Conservation (phyloP, 352 stramenopile species). For the Phytophthora tubulina region DNA sequence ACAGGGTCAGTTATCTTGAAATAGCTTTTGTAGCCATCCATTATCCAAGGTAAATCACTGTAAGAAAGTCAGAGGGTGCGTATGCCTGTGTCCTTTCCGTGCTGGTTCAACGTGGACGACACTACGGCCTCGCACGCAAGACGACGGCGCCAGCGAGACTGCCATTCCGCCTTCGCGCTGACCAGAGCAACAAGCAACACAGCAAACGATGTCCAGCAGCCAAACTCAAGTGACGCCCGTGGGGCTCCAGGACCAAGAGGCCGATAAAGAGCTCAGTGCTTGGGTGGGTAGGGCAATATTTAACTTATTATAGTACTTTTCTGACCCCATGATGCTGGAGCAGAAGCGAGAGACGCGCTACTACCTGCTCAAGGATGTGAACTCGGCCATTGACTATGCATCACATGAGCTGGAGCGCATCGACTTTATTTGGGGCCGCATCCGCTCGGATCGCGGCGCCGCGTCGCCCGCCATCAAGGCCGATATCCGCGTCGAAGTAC, state of each 20-base stretch:
- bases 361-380: conserved; percentile 70
- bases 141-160: not conserved
- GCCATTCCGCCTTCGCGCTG: conserved; percentile 23
- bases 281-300: conserved; percentile 46
- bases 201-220: conserved; percentile 36
- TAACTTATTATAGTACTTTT: conserved; percentile 14
- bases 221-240: conserved; percentile 20
- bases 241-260: conserved; percentile 29
- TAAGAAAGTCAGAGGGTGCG: no score
- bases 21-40: not conserved
- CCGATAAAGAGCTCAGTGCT: conserved; percentile 50
- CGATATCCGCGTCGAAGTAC: conserved; percentile 77
- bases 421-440: conserved; percentile 86
- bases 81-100: not conserved
- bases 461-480: conserved; percentile 64
- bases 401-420: conserved; percentile 79
- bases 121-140: conserved; percentile 16
- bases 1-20: not conserved
- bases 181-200: conserved; percentile 7
- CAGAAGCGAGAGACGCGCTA: conserved; percentile 70
- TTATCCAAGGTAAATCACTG: not conserved
- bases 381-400: conserved; percentile 57
- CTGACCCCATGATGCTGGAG: not conserved
- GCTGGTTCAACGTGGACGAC: conserved; percentile 9
- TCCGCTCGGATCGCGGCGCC: conserved; percentile 66